A percentile compares a stretch with the other conserved stretches of the same genome.
These are phyloP conservation scores for Retiboletus flavoniger DNA, from an alignment of 1,284 basidiomycete genomes.

Conservation along the genomic window DNA sequence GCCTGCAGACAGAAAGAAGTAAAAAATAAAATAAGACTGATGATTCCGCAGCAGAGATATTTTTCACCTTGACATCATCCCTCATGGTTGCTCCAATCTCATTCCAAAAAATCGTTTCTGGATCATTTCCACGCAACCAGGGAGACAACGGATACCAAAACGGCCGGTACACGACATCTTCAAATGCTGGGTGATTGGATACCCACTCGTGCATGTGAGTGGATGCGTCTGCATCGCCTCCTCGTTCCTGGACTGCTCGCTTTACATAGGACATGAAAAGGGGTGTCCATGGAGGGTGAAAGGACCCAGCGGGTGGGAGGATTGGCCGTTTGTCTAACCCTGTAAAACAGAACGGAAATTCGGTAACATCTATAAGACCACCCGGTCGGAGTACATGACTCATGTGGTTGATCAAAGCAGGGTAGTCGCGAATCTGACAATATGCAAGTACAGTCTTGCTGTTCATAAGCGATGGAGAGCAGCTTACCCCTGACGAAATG, in stretches of 20 bases:
- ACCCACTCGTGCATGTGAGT: slow-evolving; percentile 55
- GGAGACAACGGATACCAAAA: slow-evolving; percentile 60
- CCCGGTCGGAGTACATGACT: slow-evolving; percentile 64
- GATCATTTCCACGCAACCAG: slow-evolving; percentile 40
- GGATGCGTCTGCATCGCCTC: slow-evolving; percentile 63
- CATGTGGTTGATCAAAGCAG: slow-evolving; percentile 63
- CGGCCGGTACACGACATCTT: slow-evolving; percentile 53
- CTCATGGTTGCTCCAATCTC: slow-evolving; percentile 38
- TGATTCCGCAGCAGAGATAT: slow-evolving; percentile 20
- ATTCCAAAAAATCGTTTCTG: slow-evolving; percentile 33
- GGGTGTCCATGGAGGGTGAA: slow-evolving; percentile 54
- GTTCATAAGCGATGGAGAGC: slow-evolving; percentile 9
- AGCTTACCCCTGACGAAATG: slow-evolving; percentile 65
- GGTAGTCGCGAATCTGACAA: slow-evolving; percentile 65
- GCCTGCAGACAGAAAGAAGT: slow-evolving; percentile 40
- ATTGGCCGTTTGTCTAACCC: slow-evolving; percentile 49
- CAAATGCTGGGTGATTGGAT: slow-evolving; percentile 49
- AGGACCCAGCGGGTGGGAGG: slow-evolving; percentile 39
- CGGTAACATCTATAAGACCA: slow-evolving; percentile 63
- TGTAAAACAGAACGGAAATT: slow-evolving; percentile 67
- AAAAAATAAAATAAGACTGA: background rate
- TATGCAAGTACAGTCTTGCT: slow-evolving; percentile 12
- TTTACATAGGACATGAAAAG: slow-evolving; percentile 57
- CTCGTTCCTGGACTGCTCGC: slow-evolving; percentile 51
- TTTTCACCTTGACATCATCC: slow-evolving; percentile 44